A percentile compares a stretch with the other conserved stretches of the same genome.
These are phyloP conservation scores for Pseudodiploospora longispora DNA, from an alignment of 2,329 filamentous ascomycete genomes.

Conservation along the genomic window DNA sequence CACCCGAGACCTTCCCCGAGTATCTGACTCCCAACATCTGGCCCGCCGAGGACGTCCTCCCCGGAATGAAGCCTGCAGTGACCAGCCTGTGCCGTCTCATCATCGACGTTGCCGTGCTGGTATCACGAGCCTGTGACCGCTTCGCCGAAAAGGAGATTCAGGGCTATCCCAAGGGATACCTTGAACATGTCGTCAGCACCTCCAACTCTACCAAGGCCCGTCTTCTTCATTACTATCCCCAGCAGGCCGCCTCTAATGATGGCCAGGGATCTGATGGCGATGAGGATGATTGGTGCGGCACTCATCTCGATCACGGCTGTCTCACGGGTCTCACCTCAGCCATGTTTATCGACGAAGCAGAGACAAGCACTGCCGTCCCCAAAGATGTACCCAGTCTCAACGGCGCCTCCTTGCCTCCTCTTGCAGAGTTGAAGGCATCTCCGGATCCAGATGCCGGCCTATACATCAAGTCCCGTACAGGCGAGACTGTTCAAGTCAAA, in stretches of 20 bases:
- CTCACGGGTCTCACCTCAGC: constrained; percentile 88
- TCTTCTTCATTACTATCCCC: constrained; percentile 86
- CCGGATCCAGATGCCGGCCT: constrained; percentile 80
- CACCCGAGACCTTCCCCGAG: constrained; percentile 63
- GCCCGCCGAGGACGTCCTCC: constrained; percentile 61
- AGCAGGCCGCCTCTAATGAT: constrained; percentile 24
- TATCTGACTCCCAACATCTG: constrained; percentile 88
- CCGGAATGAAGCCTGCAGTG: constrained; percentile 66
- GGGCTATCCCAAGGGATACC: constrained; percentile 67
- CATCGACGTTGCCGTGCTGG: constrained; percentile 81
- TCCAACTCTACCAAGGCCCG: constrained; percentile 87
- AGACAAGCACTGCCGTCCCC: constrained; percentile 28
- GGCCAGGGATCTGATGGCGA: constrained; percentile 27
- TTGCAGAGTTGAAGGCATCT: constrained; percentile 64
- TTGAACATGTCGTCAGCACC: constrained; percentile 78
- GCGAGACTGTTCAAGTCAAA: constrained; percentile 77
- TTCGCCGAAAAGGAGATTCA: constrained; percentile 74
- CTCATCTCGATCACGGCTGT: constrained; percentile 85
- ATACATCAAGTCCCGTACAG: constrained; percentile 86
- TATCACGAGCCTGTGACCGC: constrained; percentile 81
- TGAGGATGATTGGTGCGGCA: constrained; percentile 92
- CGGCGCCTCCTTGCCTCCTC: constrained; percentile 33
- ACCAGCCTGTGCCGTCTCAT: constrained; percentile 73
- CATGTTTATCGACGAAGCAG: constrained; percentile 84
- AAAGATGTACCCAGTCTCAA: constrained; percentile 11